A percentile compares a stretch with the other conserved stretches of the same genome.
phyloP scores from a whole-genome alignment of 495 filamentous ascomycete species.

The Penicillium antarcticum region DNA sequence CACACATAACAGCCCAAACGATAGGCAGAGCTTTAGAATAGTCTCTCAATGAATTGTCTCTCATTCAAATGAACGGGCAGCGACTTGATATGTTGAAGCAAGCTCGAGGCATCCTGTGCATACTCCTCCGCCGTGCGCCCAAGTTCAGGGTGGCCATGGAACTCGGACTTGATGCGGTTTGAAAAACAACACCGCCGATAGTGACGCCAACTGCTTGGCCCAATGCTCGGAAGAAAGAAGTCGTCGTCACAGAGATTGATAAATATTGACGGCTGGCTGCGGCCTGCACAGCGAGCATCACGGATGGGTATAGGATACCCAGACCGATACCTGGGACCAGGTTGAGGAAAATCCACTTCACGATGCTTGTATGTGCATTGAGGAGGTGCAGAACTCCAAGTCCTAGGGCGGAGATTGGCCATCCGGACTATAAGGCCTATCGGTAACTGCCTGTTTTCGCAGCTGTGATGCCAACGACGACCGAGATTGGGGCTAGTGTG shows the following conservation, averaged over 20 bases:
- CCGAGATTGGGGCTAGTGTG: slow-evolving; percentile 36
- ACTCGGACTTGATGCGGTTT: slow-evolving; percentile 7
- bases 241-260: slow-evolving; percentile 37
- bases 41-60: no score
- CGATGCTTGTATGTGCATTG: slow-evolving; percentile 24
- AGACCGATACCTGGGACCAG: slow-evolving; percentile 36
- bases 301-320: slow-evolving; percentile 37
- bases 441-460: slow-evolving; percentile 34
- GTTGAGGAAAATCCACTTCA: slow-evolving; percentile 37
- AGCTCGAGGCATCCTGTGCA: no score
- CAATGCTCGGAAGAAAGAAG: slow-evolving; percentile 38
- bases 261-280: slow-evolving; percentile 26
- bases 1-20: no score
- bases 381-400: slow-evolving; percentile 34
- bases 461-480: slow-evolving; percentile 27
- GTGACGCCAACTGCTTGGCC: slow-evolving; percentile 46
- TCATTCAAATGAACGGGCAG: no score
- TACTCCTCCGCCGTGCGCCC: no score
- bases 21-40: no score
- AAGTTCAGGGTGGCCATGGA: no score
- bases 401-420: slow-evolving; percentile 40
- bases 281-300: slow-evolving; percentile 40
- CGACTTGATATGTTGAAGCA: no score
- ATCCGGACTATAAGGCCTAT: slow-evolving; percentile 41
- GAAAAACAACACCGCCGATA: slow-evolving; percentile 38